Percentiles rank a stretch among this genome's conserved stretches.
phyloP scores from a whole-genome alignment of 176 grass and related monocot species.

The Oryza rufipogon region DNA sequence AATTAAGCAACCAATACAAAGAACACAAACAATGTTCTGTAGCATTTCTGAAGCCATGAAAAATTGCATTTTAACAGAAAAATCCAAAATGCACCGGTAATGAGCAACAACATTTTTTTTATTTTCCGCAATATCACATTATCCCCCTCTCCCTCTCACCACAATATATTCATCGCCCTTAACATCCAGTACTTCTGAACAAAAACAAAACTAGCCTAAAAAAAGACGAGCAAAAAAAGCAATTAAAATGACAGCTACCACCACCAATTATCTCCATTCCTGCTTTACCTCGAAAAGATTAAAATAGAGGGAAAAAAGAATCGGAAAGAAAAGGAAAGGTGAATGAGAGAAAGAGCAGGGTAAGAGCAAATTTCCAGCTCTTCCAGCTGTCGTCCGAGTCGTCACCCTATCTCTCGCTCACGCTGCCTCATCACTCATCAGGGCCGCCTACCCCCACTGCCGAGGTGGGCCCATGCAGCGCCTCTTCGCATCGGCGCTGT shows the following conservation, averaged over 20 bases:
- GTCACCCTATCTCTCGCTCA: conserved; percentile 2
- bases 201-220: conserved; percentile 36
- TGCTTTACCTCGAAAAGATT: conserved; percentile 50
- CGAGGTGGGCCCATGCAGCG: conserved; percentile 64
- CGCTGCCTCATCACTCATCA: not conserved
- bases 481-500: conserved; percentile 62
- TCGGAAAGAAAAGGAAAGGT: not conserved
- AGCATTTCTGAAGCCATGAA: not conserved
- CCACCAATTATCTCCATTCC: conserved; percentile 27
- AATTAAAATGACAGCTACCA: conserved; percentile 47
- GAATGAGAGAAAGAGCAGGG: conserved; percentile 13
- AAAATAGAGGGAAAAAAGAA: conserved; percentile 41
- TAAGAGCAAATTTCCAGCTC: conserved; percentile 33
- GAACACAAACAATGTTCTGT: not conserved
- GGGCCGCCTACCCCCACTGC: conserved; percentile 41
- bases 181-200: conserved; percentile 33
- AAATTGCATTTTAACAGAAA: not conserved
- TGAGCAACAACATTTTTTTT: conserved; percentile 40
- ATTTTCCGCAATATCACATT: conserved; percentile 37
- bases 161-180: conserved; percentile 50
- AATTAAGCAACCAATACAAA: not conserved
- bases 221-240: conserved; percentile 34
- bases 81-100: not conserved
- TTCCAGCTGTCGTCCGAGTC: conserved; percentile 33
- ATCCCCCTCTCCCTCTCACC: not conserved